Evolutionary conservation across 1,139 yeast species (phyloP).

Genomic region (Kluyveromyces sp.): DNA sequence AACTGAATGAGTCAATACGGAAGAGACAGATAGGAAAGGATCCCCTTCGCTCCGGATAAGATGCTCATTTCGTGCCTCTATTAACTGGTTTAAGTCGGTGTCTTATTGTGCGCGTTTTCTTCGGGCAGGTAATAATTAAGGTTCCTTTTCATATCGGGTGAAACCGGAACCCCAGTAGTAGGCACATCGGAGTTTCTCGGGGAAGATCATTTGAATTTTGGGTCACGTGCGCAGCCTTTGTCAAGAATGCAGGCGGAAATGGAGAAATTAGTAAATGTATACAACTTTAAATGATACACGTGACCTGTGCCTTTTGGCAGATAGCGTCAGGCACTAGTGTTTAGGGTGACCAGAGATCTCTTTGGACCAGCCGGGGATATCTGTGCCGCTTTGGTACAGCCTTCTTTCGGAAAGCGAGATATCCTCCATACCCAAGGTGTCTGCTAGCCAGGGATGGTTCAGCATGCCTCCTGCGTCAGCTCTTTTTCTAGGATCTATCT

Average conservation of each 20-base stretch:
- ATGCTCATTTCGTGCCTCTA: too few species aligned
- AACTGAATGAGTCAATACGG: not conserved
- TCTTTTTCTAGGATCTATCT: constrained; percentile 57
- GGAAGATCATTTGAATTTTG: too few species aligned
- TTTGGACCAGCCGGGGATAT: constrained; percentile 56
- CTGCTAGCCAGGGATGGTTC: constrained; percentile 64
- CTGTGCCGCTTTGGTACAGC: constrained; percentile 57
- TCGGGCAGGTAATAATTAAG: too few species aligned
- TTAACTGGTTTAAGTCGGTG: not conserved
- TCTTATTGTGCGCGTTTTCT: too few species aligned
- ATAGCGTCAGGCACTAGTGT: constrained; percentile 22
- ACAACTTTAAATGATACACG: not conserved
- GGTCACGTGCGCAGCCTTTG: too few species aligned
- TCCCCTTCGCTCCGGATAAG: too few species aligned
- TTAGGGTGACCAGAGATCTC: constrained; percentile 28
- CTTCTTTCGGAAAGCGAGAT: constrained; percentile 42
- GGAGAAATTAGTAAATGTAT: too few species aligned
- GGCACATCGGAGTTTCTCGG: not conserved
- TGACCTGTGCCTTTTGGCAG: not conserved
- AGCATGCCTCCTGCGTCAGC: constrained; percentile 76
- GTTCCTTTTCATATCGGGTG: too few species aligned
- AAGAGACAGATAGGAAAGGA: too few species aligned
- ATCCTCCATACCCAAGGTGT: constrained; percentile 54
- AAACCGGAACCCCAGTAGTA: not conserved
- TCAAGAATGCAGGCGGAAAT: too few species aligned